Base-by-base conservation (phyloP, 1,139 yeast genomes). In the Fermentozyma sake region DNA sequence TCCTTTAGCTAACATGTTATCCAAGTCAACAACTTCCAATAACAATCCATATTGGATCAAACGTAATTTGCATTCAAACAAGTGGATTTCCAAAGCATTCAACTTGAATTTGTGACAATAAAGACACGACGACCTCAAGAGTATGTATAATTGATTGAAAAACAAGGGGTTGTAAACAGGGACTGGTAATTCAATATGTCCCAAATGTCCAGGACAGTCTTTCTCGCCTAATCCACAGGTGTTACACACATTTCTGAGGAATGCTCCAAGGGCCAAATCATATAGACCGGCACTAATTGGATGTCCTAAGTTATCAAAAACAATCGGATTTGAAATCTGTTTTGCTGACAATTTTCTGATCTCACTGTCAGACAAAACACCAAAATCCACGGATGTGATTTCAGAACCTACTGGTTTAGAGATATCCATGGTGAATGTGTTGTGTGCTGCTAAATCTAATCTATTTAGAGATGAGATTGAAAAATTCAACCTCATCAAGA, bases 201-300 rank as follows among this genome's bases (percentile, higher is more conserved):
- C 99, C 61, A 86, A 87, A 57, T 93, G 99, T 20, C 99, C 99
- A 3, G 97, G 96, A 62, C 99, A 93, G 48, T 76, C 81, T 50
- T 84, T 78, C 45, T 91, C 97, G 53, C 87, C 96, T 38, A 91
- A 68, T 15, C 97, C 96, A 73, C 99, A 93, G 3, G 98, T 91
- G 16, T 93, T 72, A 73, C 99, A 89, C 30, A 84, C 68, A 52
- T 89, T 85, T 52, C 82, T 72, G 39, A 86, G 67, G 50, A 87
- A 91, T 1, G 98, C 98, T 43, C 99, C 99, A 27, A 93, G 66
- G 13, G 96, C 79, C 40, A 89, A 72, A 59, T 93, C 99, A 48
- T 93, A 93, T 25, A 93, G 68, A 57, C 99, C 99, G 35, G 94
- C 91, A 27, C 79, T 71, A 28, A 91, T 79, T 11, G 99, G 97